Conservation (phyloP, 768 basidiomycete species). For the Chlorophyllum brunneum region DNA sequence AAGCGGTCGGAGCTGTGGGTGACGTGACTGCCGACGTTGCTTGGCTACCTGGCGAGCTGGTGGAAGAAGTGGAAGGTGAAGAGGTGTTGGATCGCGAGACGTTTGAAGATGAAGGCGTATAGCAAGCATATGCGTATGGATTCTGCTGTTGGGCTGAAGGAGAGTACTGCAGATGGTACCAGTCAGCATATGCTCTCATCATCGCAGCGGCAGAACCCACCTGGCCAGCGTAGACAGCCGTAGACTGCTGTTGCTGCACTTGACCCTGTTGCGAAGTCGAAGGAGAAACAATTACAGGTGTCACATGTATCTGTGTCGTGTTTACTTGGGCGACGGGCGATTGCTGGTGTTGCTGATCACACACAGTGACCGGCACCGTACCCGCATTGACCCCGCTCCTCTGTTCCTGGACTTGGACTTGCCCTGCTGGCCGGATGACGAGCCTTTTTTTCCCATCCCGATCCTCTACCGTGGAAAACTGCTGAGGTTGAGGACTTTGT, state of each 20-base stretch:
- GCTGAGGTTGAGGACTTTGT: not conserved
- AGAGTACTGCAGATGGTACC: not conserved
- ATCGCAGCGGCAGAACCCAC: not conserved
- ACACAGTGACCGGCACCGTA: conserved; percentile 18
- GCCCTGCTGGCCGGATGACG: conserved; percentile 18
- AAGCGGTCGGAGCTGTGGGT: not conserved
- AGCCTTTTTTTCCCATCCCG: conserved; percentile 16
- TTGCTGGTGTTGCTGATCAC: conserved; percentile 15
- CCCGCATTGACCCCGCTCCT: conserved; percentile 13
- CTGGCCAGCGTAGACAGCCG: conserved; percentile 4
- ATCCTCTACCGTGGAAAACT: conserved; percentile 11
- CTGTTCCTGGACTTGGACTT: conserved; percentile 16
- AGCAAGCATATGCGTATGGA: conserved; percentile 9
- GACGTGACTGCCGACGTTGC: not conserved
- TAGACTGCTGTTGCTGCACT: not conserved
- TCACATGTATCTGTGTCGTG: conserved; percentile 4
- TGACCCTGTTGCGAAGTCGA: conserved; percentile 4
- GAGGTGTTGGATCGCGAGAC: not conserved
- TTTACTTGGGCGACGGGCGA: not conserved
- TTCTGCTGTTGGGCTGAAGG: conserved; percentile 4
- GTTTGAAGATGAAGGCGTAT: not conserved
- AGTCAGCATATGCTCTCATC: not conserved
- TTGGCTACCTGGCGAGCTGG: not conserved
- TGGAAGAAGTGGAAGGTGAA: not conserved
- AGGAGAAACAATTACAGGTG: not conserved